Evolutionary conservation across 805 yeast genomes (phyloP), one percentile per base, ranked within the genome.

Genomic region (Dipodascopsis uninucleata): DNA sequence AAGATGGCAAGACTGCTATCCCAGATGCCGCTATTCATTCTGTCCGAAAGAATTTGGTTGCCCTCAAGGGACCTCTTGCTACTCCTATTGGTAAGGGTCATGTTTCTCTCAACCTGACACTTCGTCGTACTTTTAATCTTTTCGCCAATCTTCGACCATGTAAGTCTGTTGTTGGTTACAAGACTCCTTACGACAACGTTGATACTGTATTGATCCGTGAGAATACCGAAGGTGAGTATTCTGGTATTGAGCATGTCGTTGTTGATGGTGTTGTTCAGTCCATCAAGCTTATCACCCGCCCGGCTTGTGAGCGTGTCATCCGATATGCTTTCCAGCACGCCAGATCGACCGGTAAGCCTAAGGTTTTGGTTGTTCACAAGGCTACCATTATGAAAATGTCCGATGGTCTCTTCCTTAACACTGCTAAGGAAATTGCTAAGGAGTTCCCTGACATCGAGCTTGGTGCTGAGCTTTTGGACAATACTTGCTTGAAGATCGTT

Each of bases 201-300:
- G 94, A 93, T 72, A 83, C 96, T 55, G 96, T 90, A 28, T 76
- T 93, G 62, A 89, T 93, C 69, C 88, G 98, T 77, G 98, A 93
- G 72, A 93, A 93, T 77, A 90, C 97, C 58, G 97, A 90, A 74
- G 97, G 96, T 73, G 97, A 90, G 72, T 90, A 87, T 76, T 89
- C 97, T 25, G 98, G 98, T 73, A 89, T 93, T 61, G 98, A 93
- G 77, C 98, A 93, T 76, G 84, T 87, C 55, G 88, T 93, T 56
- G 94, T 88, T 46, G 97, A 97, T 56, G 98, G 98, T 65, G 97
- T 93, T 45, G 97, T 93, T 43, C 97, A 93, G 75, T 85, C 96
- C 54, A 90, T 90, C 73, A 93, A 93, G 75, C 79, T 93, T 69
- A 93, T 93, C 75, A 93, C 98, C 64, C 83, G 82, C 66, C 88